Evolutionary conservation across 768 basidiomycete species (phyloP), one percentile per base, ranked within the genome.

Genomic region (Auriscalpium vulgare): DNA sequence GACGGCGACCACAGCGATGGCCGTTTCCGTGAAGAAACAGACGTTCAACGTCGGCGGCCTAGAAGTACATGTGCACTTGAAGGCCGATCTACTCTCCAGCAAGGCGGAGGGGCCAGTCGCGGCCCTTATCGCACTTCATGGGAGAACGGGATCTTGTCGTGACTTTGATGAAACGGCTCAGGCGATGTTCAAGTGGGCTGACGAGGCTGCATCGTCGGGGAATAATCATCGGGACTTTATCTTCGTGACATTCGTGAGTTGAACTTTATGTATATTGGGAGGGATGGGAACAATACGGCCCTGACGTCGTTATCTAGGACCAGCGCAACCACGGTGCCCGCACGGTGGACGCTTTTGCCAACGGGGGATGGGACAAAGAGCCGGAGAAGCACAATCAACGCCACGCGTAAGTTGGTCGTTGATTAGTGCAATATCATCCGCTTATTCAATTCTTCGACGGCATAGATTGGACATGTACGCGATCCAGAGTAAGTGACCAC

Each of bases 301-400:
- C 8, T 46, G 14, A 36, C 35, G 38, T 37, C 48, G n/a, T 17
- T 9, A 4, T 40, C 29, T 52, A 79, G 79, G 79, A 82, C 51
- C 79, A 81, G 55, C 65, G 79, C 16, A 82, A 82, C 63, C 81
- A 82, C 53, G 81, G 80, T 0, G 62, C 66, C 13, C 61, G 80
- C 16, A 48, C 68, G 13, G 70, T 76, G 3, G 70, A 75, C 34
- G 45, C 55, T 23, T 66, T 60, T 16, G 65, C 70, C 16, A 82
- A 81, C 60, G 57, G 62, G 17, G 69, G 65, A 1, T 77, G 75
- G 77, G 63, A 62, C 40, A 62, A 65, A 56, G 64, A 68, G 23
- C 59, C 58, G 48, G 68, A 67, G 51, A 66, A 66, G 47, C 62
- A 71, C 59, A 79, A 78, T 63, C 69, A 70, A n/a, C 60, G 68